phyloP scores from a whole-genome alignment of 164 flowering plant genomes.

The grape (Vitis vinifera) region DNA sequence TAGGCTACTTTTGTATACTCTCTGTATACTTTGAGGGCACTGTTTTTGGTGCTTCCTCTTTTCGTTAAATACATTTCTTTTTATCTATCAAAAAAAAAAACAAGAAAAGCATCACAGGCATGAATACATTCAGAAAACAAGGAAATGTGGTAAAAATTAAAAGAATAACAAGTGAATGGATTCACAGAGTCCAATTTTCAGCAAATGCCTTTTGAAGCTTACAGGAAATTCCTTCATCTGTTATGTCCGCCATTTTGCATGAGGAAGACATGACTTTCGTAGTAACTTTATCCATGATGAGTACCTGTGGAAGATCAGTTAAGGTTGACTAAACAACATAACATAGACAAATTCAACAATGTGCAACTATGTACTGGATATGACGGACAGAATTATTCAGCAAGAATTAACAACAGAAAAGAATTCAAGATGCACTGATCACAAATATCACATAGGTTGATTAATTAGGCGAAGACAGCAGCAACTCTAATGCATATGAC shows the following conservation, averaged over 20 bases:
- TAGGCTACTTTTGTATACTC: too few relatives aligned
- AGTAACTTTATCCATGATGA: constrained; percentile 97
- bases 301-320: constrained; percentile 53
- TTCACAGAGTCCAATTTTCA: background rate
- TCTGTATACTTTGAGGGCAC: too few relatives aligned
- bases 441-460: background rate
- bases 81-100: background rate
- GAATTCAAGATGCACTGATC: background rate
- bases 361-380: background rate
- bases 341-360: background rate
- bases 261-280: constrained; percentile 91
- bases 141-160: background rate
- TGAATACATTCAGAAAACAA: background rate
- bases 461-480: background rate
- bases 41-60: too few relatives aligned
- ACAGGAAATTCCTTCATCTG: constrained; percentile 94
- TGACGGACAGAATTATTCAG: background rate
- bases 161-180: background rate
- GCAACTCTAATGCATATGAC: background rate
- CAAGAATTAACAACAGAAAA: background rate
- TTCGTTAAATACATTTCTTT: too few relatives aligned
- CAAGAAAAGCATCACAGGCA: background rate
- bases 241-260: constrained; percentile 97
- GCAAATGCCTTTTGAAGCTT: constrained; percentile 30
- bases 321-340: background rate